Base-by-base conservation (phyloP, 2,329 filamentous ascomycete genomes). In the Lachnellula hyalina region DNA sequence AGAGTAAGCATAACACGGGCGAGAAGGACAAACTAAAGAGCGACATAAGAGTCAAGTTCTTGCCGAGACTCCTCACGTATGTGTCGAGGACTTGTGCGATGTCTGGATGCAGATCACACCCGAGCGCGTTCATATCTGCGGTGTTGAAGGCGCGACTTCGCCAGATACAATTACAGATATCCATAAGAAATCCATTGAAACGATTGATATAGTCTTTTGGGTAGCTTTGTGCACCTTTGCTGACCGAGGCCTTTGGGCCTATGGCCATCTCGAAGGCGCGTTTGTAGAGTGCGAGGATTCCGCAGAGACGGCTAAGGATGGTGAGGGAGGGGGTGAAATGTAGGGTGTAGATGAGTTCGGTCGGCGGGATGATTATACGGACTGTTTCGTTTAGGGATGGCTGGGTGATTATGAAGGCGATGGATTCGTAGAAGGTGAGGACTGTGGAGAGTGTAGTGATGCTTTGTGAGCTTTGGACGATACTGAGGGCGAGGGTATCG, bases 121-220 rank as follows among this genome's bases (percentile, higher is more conserved):
- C 82, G 15, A 77, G 64, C 3, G 80, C 75, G 63, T 84, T 83
- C n/a, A 78, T 73, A 60, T 93, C 88, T 1, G 75, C 74, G 12
- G 74, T 73, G 55, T 82, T 82, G 56, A 95, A 86, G 1, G 86
- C 90, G 12, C 85, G 82, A 21, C 82, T 81, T 8, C 89, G 82
- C 90, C 90, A 95, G 47, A 94, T 70, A 49, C 88, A 83, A 67
- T 95, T 95, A 74, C 89, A 92, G 34, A 91, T 80, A 67, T 96
- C 90, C 83, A 94, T 92, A 34, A 95, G 79, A 68, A 87, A 91
- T 21, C 86, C 86, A 68, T 96, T 96, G 73, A 94, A 92, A 23
- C 79, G 73, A 60, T 83, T 81, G 41, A 90, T 81, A 53, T 86
- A 81, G 34, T 76, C 72, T 42, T 80, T 76, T 28, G 83, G 76